A percentile compares a stretch with the other conserved stretches of the same genome.
Conservation (phyloP, 192 early-diverging fungal genomes). For the Coemansia sp. region DNA sequence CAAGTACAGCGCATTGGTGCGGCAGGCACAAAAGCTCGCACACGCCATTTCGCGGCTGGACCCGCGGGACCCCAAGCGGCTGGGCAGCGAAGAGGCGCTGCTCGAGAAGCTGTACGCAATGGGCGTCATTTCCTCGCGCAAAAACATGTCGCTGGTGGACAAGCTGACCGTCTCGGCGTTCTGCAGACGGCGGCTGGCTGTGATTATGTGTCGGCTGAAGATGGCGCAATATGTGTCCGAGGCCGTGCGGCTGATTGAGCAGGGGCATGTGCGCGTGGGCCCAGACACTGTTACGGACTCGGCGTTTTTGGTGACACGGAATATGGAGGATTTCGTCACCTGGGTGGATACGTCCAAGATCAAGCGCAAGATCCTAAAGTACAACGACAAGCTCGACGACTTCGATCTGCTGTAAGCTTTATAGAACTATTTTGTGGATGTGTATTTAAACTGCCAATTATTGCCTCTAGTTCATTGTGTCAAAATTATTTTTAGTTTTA, state of each 20-base stretch:
- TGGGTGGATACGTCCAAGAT: conserved; percentile 98
- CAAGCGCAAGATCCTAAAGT: conserved; percentile 94
- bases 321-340: conserved; percentile 95
- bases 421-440: not conserved
- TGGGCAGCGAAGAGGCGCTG: conserved; percentile 69
- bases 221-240: conserved; percentile 94
- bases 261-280: conserved; percentile 93
- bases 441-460: no score
- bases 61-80: conserved; percentile 78
- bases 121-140: conserved; percentile 78
- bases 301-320: conserved; percentile 80
- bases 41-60: conserved; percentile 83
- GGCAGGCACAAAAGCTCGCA: conserved; percentile 77
- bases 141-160: conserved; percentile 72
- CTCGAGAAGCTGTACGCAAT: conserved; percentile 84
- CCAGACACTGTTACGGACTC: conserved; percentile 89
- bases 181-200: conserved; percentile 81
- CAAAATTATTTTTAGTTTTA: no score
- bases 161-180: conserved; percentile 85
- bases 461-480: no score
- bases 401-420: conserved; percentile 74
- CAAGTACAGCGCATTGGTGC: conserved; percentile 80
- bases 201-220: conserved; percentile 91
- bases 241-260: conserved; percentile 87
- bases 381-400: conserved; percentile 90